phyloP scores from a whole-genome alignment of 2,329 filamentous ascomycete species.

The Amauroascus niger region DNA sequence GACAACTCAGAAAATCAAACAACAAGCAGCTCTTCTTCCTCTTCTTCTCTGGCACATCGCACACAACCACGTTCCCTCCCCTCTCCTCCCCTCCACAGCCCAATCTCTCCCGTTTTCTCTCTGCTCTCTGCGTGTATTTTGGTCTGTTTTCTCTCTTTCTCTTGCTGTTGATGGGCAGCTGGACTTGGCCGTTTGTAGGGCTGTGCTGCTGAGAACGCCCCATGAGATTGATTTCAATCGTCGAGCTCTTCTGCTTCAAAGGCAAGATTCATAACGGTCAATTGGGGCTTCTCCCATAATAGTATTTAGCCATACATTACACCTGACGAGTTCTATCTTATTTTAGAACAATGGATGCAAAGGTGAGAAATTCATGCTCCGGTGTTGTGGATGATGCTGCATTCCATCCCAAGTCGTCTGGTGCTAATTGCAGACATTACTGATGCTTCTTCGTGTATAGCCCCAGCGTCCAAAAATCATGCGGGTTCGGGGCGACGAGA shows the following conservation, averaged over 20 bases:
- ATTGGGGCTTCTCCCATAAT: not conserved
- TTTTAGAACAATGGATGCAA: constrained; percentile 38
- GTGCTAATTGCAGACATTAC: not conserved
- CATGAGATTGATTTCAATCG: not conserved
- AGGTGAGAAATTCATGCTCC: constrained; percentile 28
- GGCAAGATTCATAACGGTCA: not conserved
- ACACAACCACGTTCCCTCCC: too few species aligned
- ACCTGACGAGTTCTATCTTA: not conserved
- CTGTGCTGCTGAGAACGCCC: not conserved
- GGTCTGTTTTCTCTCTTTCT: not conserved
- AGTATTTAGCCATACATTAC: not conserved
- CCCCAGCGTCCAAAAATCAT: constrained; percentile 58
- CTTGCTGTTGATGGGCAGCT: not conserved
- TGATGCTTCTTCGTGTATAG: constrained; percentile 36
- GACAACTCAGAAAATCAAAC: constrained; percentile 1
- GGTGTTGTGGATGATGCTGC: not conserved
- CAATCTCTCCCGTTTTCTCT: not conserved
- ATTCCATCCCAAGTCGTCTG: not conserved
- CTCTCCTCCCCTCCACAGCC: not conserved
- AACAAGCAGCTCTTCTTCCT: not conserved
- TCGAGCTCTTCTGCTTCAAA: not conserved
- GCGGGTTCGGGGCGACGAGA: constrained; percentile 60
- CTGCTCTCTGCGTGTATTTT: not conserved
- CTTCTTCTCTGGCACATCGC: too few species aligned
- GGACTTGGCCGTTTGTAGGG: not conserved